Base-by-base conservation (phyloP, 768 basidiomycete species). In the Holtermannia corniformis region DNA sequence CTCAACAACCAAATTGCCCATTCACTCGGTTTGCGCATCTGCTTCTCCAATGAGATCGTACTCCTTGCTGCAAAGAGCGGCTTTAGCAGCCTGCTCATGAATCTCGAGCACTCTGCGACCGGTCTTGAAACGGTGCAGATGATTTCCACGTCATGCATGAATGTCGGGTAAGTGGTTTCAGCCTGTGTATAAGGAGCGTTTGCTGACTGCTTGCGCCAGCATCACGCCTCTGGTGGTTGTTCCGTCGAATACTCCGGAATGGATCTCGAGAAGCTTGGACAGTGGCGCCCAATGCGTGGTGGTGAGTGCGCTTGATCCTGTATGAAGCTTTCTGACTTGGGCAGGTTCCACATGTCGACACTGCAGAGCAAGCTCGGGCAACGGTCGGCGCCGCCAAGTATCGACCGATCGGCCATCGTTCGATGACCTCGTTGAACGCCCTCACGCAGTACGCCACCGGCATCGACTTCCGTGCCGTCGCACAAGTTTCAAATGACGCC, bases 301-400 rank as follows among this genome's bases (percentile, higher is more conserved):
- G 41, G 49, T n/a, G n/a, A n/a, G n/a, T n/a, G n/a, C n/a, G n/a
- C n/a, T n/a, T n/a, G n/a, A n/a, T n/a, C n/a, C n/a, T n/a, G n/a
- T n/a, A n/a, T n/a, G n/a, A n/a, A n/a, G n/a, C n/a, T n/a, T n/a
- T n/a, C n/a, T n/a, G n/a, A n/a, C n/a, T n/a, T n/a, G n/a, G n/a
- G n/a, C n/a, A n/a, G n/a, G n/a, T 60, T 11, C 59, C 59, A 13
- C 59, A 60, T 32, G 59, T 60, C 41, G 53, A 60, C 49, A 54
- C 32, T 23, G 49, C 54, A 7, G 56, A 54, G 49, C 20, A 57
- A 41, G 59, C 59, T 1, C 25, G 51, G 42, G 54, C 52, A 28
- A 57, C 56, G 41, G 59, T 57, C 14, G 24, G 47, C 20, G 55
- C 59, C 1, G 41, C 52, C 25, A 60, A 60, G 37, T 60, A 54